phyloP scores from a whole-genome alignment of 2,329 filamentous ascomycete genomes.

The Colletotrichum tofieldiae region DNA sequence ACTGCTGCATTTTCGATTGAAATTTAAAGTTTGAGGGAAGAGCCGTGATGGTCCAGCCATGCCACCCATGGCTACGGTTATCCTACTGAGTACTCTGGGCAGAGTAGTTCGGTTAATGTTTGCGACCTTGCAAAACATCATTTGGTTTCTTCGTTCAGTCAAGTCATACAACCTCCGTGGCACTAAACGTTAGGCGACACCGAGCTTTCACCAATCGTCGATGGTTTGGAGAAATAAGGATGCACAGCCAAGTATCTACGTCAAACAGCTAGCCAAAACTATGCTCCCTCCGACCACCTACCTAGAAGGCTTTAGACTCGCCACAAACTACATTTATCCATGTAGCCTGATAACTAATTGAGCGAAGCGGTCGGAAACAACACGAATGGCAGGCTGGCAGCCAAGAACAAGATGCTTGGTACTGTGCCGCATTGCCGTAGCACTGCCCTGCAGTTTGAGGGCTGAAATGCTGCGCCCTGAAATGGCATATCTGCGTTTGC shows the following conservation, averaged over 20 bases:
- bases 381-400: not conserved
- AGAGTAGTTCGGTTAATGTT: not conserved
- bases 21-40: not conserved
- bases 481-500: not conserved
- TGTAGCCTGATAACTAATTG: no score
- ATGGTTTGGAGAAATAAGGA: not conserved
- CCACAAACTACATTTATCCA: no score
- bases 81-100: no score
- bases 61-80: not conserved
- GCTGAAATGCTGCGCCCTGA: not conserved
- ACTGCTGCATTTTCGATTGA: not conserved
- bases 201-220: not conserved
- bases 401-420: not conserved
- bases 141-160: not conserved
- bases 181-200: no score
- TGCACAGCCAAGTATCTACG: not conserved
- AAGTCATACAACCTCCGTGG: not conserved
- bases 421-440: not conserved
- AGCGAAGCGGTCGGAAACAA: not conserved
- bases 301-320: not conserved
- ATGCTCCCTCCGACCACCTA: not conserved
- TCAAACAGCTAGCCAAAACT: not conserved
- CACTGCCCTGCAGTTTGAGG: not conserved
- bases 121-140: no score
- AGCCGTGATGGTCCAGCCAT: not conserved